phyloP scores from a whole-genome alignment of 139 green algal species.

The Chlamydomonas applanata region DNA sequence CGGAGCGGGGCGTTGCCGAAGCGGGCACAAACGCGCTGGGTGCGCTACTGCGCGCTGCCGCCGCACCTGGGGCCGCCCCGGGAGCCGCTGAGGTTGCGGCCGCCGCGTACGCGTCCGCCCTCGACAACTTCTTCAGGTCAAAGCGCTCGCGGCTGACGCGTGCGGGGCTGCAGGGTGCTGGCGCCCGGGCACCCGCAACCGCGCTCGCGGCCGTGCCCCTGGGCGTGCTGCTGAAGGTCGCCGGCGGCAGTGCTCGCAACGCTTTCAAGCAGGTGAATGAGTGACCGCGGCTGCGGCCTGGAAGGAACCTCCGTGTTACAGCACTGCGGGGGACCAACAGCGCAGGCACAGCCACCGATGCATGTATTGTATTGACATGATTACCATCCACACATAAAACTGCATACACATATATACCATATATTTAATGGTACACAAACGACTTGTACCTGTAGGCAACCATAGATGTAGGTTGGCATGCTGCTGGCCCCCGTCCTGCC shows the following conservation, averaged over 20 bases:
- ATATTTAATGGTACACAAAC: too few relatives aligned
- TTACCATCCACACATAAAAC: too few relatives aligned
- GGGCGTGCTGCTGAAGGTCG: neutral
- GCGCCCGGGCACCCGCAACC: neutral
- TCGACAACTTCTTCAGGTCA: neutral
- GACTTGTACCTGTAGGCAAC: too few relatives aligned
- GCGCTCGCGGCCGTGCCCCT: neutral
- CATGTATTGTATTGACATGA: too few relatives aligned
- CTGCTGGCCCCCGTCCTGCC: too few relatives aligned
- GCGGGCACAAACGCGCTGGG: neutral
- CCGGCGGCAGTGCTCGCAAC: neutral
- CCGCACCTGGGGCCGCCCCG: neutral
- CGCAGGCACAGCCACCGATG: too few relatives aligned
- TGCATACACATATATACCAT: too few relatives aligned
- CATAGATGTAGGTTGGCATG: too few relatives aligned
- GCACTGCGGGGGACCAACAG: too few relatives aligned
- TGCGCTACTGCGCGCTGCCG: neutral
- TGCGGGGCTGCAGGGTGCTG: neutral
- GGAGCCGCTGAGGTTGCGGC: neutral
- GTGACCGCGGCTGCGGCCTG: too few relatives aligned
- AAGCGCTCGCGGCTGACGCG: too few relatives aligned
- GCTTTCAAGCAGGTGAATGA: constrained; percentile 9
- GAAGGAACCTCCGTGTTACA: too few relatives aligned
- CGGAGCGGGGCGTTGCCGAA: neutral
- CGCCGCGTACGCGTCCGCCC: neutral